Base-by-base conservation (phyloP, 495 filamentous ascomycete genomes). In the Aspergillus nidulans region DNA sequence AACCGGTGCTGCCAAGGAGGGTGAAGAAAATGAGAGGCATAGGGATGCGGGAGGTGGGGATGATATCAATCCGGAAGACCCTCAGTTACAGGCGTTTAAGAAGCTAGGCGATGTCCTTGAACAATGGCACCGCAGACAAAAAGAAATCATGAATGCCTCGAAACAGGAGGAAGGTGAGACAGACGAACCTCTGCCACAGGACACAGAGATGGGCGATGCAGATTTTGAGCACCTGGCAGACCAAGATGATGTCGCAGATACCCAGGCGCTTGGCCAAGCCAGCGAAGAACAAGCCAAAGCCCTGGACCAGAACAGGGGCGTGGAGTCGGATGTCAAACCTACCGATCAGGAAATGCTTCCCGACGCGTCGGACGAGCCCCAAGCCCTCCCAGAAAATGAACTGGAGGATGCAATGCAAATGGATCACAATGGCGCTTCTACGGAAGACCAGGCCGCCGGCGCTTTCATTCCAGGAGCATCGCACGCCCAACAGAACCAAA, bases 61-160 rank as follows among this genome's bases (percentile, higher is more conserved):
- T 32, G 74, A 76, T 42, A 52, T 57, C 6, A 58, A 62, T 19
- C 80, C 83, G 41, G 78, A 84, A 40, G 79, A 87, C 48, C 73
- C 72, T 58, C 71, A 78, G 40, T 62, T 73, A 26, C 71, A 77
- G 51, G 85, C 90, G 2, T 95, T 95, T 77, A 90, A 92, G 73
- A 92, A 94, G 56, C 79, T 99, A 52, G 95, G 95, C 1, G 90
- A 97, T 73, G 85, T 87, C 19, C 77, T 99, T n/a, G 92, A 97
- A 61, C 77, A 85, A 58, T 99, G 92, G 91, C 90, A 97, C 68
- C 83, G 86, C 38, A 85, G 85, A 58, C 88, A 92, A 59, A 78
- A 81, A 24, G 83, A 95, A 52, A 96, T 99, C 52, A 72, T 81
- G 58, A 79, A 87, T 50, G 78, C 87, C 9, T 77, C 81, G 32